Percentiles rank a stretch among this genome's conserved stretches.
These are phyloP conservation scores for Candida gigantensis DNA, from an alignment of 1,139 yeast species.

Conservation along the genomic window DNA sequence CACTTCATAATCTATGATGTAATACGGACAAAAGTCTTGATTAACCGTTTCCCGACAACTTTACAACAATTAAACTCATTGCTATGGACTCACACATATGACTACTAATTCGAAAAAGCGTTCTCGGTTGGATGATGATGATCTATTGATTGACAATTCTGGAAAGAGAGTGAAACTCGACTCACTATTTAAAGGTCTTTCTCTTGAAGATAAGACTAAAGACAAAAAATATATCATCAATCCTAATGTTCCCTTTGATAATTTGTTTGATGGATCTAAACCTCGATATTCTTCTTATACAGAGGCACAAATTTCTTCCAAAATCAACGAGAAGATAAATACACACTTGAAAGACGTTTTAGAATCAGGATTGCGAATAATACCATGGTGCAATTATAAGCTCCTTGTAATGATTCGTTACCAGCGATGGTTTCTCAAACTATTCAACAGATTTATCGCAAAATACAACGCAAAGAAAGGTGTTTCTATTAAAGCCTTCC, in stretches of 20 bases:
- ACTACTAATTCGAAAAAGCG: conserved; percentile 8
- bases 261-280: conserved; percentile 6
- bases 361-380: conserved; percentile 13
- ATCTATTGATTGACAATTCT: conserved; percentile 10
- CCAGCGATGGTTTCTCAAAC: conserved; percentile 39
- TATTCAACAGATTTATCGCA: conserved; percentile 38
- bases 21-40: no score
- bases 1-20: no score
- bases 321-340: conserved; percentile 12
- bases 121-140: conserved; percentile 12
- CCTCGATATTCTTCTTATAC: conserved; percentile 7
- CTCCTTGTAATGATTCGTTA: conserved; percentile 29
- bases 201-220: conserved; percentile 9
- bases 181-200: conserved; percentile 14
- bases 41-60: neutral
- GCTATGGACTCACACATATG: neutral
- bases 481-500: conserved; percentile 22
- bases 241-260: conserved; percentile 8
- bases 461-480: conserved; percentile 28
- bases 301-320: conserved; percentile 11
- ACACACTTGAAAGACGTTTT: conserved; percentile 10
- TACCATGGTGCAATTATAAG: conserved; percentile 27
- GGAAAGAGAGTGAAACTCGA: conserved; percentile 18
- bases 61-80: neutral
- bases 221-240: conserved; percentile 7